Base-by-base conservation (phyloP, 768 basidiomycete species). In the Kwoniella bestiolae region DNA sequence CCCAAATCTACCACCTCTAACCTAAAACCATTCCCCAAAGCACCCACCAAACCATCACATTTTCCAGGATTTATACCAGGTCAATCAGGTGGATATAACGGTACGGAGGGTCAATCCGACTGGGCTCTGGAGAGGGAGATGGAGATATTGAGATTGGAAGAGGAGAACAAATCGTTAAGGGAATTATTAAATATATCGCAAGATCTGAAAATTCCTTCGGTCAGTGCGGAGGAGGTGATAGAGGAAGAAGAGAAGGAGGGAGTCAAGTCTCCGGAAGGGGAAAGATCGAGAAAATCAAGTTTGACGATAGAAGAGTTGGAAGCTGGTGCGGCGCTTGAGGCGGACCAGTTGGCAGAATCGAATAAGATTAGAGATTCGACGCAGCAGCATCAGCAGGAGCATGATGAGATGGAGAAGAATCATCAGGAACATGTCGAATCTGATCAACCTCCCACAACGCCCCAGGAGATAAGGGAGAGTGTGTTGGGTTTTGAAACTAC, bases 111-210 rank as follows among this genome's bases (percentile, higher is more conserved):
- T 14, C 72, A 79, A 63, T 83, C 85, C 45, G 93, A 98, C 80
- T 97, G 95, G 91, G 89, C 91, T 2, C 69, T 89, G 64, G 91
- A 92, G 79, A 86, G 96, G 66, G 95, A 98, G 79, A 82, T 83
- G 67, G 96, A 98, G 82, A 91, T 99, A 57, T 74, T 85, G 9
- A 85, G 94, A 53, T 82, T 99, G 46, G 89, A 90, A 79, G 83
- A 83, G 55, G 95, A 98, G 82, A 99, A 99, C 76, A 85, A 86
- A 47, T 85, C 87, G 61, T 82, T 99, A 55, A 84, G 95, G 55
- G 84, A 84, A 73, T 78, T 90, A 81, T 83, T 99, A 50, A 87
- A 86, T 18, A 92, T 98, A 14, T 55, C 76, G 1, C 38, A 59
- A 23, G 66, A 65, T 21, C 61, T 41, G 7, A 53, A 61, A 29